These are phyloP conservation scores for Castanospermum australe DNA, from an alignment of 306 rosid species.

Conservation along the genomic window DNA sequence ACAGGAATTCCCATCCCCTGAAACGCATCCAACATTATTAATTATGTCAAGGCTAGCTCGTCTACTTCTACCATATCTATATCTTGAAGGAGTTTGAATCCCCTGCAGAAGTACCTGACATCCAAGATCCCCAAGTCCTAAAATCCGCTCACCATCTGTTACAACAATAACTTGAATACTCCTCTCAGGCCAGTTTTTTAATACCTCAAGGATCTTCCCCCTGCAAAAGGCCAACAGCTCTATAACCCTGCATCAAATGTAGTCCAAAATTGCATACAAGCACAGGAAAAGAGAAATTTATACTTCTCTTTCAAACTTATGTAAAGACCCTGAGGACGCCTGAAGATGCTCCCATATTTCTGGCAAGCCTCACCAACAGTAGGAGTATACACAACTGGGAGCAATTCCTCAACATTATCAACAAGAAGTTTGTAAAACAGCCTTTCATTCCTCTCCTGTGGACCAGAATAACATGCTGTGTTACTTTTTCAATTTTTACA, in stretches of 20 bases:
- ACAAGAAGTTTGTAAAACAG: too few relatives aligned
- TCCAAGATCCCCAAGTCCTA: slow-evolving; percentile 92
- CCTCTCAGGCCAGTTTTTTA: slow-evolving; percentile 77
- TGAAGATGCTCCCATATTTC: slow-evolving; percentile 77
- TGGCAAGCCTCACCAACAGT: too few relatives aligned
- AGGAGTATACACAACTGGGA: too few relatives aligned
- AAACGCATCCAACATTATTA: slow-evolving; percentile 26
- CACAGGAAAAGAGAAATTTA: background rate
- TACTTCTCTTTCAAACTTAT: slow-evolving; percentile 78
- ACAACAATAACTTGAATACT: too few relatives aligned
- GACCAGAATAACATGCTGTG: background rate
- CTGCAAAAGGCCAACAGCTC: slow-evolving; percentile 27
- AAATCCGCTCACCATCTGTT: slow-evolving; percentile 82
- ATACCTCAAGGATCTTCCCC: slow-evolving; percentile 68
- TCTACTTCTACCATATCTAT: background rate
- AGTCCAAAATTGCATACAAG: background rate
- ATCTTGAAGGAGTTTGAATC: background rate
- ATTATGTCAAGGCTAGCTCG: slow-evolving; percentile 16
- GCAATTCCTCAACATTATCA: too few relatives aligned
- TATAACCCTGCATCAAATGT: background rate
- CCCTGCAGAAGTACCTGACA: slow-evolving; percentile 60
- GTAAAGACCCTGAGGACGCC: slow-evolving; percentile 78
- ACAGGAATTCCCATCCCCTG: slow-evolving; percentile 88
- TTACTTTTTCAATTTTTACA: background rate
- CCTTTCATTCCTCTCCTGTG: too few relatives aligned